These are phyloP conservation scores for Ajuga chamaepitys DNA, from an alignment of 257 asterid species.

Conservation along the genomic window DNA sequence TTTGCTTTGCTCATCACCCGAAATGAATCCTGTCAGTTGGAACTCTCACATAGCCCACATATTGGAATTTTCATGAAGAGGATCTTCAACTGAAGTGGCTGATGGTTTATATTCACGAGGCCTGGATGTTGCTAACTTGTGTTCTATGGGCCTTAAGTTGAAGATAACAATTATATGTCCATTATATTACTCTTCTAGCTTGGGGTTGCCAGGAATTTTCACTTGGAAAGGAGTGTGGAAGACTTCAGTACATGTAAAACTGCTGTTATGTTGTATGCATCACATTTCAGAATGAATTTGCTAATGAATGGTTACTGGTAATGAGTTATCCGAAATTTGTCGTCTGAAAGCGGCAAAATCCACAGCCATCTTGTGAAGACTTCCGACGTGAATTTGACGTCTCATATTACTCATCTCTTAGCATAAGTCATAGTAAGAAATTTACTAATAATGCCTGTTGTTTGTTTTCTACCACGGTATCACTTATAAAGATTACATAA, in stretches of 20 bases:
- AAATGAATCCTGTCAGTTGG: neutral
- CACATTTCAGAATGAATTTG: neutral
- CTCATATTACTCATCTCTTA: neutral
- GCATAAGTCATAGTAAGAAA: neutral
- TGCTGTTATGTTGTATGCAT: neutral
- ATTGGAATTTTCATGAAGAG: neutral
- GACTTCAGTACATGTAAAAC: neutral
- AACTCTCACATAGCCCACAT: neutral
- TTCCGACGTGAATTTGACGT: neutral
- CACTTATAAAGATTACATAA: neutral
- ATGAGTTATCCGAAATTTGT: neutral
- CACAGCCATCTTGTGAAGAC: neutral
- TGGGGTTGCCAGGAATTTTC: conserved; percentile 4
- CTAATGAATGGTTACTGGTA: neutral
- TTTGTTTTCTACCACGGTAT: too few relatives aligned
- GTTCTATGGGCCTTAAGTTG: neutral
- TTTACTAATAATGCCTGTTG: neutral
- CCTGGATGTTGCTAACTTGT: neutral
- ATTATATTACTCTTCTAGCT: neutral
- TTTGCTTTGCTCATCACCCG: neutral
- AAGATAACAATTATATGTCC: neutral
- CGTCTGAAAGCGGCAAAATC: neutral
- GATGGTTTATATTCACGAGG: neutral
- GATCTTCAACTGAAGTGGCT: neutral
- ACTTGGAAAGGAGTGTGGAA: neutral